Conservation (phyloP, 257 asterid genomes). For the Capsicum pubescens region DNA sequence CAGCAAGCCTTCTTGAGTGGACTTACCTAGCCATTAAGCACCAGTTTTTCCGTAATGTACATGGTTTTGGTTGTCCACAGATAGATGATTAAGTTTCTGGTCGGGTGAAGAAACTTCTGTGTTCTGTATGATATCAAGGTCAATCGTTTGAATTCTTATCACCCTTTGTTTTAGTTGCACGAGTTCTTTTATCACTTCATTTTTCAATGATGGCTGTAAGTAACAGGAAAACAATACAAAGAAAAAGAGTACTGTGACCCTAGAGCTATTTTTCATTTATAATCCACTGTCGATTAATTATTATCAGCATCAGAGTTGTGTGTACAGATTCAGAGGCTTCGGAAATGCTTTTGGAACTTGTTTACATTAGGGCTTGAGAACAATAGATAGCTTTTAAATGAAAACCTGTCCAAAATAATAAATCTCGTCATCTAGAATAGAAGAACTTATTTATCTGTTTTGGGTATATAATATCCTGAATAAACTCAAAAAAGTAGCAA, state of each 20-base stretch:
- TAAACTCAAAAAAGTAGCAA: neutral
- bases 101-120: too few species aligned
- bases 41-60: too few species aligned
- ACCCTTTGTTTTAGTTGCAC: too few species aligned
- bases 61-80: too few species aligned
- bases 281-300: neutral
- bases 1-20: too few species aligned
- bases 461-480: neutral
- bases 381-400: neutral
- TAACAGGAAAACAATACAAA: neutral
- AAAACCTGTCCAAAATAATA: neutral
- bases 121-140: too few species aligned
- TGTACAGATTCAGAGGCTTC: neutral
- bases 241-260: neutral
- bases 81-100: too few species aligned
- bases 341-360: neutral
- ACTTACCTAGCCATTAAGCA: too few species aligned
- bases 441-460: neutral
- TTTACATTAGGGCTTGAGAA: neutral
- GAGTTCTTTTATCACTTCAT: neutral
- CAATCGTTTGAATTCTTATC: too few species aligned
- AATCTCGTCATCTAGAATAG: neutral
- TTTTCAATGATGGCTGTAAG: neutral
- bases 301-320: neutral
- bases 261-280: neutral